Evolutionary conservation across 2,329 filamentous ascomycete species (phyloP), one percentile per base, ranked within the genome.

Genomic region (Pleurostoma richardsiae): DNA sequence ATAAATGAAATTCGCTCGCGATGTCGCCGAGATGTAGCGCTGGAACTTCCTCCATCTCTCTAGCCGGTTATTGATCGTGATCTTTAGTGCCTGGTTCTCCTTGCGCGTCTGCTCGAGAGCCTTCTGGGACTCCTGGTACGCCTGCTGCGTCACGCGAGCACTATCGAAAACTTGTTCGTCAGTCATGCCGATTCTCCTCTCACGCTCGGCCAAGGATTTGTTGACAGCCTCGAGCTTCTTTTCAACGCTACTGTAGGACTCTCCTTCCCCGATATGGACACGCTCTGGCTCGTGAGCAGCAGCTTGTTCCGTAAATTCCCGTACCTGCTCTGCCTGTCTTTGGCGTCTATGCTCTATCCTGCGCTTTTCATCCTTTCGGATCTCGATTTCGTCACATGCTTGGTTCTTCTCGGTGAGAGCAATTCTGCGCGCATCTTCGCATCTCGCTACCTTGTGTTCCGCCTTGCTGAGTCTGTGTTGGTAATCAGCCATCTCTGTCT

Each of bases 1-100:
- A 60, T 94, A 95, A 44, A 81, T 85, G 67, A 99, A 99, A 51
- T 88, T 89, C 45, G 86, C 85, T 43, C 90, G 85, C 41, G 94
- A 88, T 46, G 87, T 82, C n/a, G 86, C 82, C 36, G 90, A 92
- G 58, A 99, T 96, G 55, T 84, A 81, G 29, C 83, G 79, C 57
- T 92, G 86, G 66, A 99, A 97, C 43, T 79, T 74, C 47, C 81
- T 76, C 87, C 90, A 99, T 56, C 90, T 83, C 29, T 76, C 70
- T 47, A 88, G 77, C 11, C 94, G 88, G 47, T 85, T 72, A 7
- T 71, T 67, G 39, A 96, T 79, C 1, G 90, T 82, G 30, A 73
- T 58, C 55, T 79, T 78, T 36, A 85, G 62, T 0, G 65, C 57
- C 10, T 60, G 52, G 30, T 72, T 63, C 4, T 74, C 63, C 30